phyloP scores from a whole-genome alignment of 2,329 filamentous ascomycete genomes.

The Mycocentrospora acerina region DNA sequence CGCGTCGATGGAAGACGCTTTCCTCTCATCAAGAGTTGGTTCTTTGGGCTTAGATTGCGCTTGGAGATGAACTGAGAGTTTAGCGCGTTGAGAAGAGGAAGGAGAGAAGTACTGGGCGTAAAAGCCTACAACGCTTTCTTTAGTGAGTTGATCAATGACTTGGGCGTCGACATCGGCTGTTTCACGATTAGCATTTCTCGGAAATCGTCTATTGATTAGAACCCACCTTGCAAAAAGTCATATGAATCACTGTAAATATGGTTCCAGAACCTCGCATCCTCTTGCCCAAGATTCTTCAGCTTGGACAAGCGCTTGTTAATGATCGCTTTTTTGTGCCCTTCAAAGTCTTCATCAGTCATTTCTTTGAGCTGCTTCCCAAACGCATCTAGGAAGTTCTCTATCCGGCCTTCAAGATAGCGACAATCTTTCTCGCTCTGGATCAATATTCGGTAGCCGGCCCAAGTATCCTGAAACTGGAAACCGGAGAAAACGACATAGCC shows the following conservation, averaged over 20 bases:
- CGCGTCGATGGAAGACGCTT: slow-evolving; percentile 36
- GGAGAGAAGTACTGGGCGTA: slow-evolving; percentile 76
- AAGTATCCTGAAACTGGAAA: slow-evolving; percentile 70
- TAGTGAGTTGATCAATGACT: slow-evolving; percentile 71
- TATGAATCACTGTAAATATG: slow-evolving; percentile 85
- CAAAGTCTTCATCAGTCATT: slow-evolving; percentile 84
- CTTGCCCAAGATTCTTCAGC: slow-evolving; percentile 85
- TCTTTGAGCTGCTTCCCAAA: slow-evolving; percentile 67
- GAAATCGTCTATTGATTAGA: background rate
- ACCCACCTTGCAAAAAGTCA: slow-evolving; percentile 82
- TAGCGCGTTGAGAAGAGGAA: slow-evolving; percentile 71
- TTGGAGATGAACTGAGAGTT: slow-evolving; percentile 78
- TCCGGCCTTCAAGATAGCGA: slow-evolving; percentile 80
- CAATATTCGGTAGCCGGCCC: slow-evolving; percentile 77
- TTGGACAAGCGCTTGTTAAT: slow-evolving; percentile 87
- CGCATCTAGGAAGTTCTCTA: slow-evolving; percentile 76
- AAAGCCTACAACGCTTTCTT: slow-evolving; percentile 77
- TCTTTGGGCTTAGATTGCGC: slow-evolving; percentile 62
- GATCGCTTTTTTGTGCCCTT: slow-evolving; percentile 85
- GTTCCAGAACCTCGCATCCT: slow-evolving; percentile 79
- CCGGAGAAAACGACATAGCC: slow-evolving; percentile 95
- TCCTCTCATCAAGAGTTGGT: slow-evolving; percentile 46
- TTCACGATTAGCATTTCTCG: slow-evolving; percentile 4
- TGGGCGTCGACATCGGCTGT: slow-evolving; percentile 74
- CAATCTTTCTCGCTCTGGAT: slow-evolving; percentile 90